phyloP scores from a whole-genome alignment of 2,329 filamentous ascomycete genomes.

The Fusarium nisikadoi region DNA sequence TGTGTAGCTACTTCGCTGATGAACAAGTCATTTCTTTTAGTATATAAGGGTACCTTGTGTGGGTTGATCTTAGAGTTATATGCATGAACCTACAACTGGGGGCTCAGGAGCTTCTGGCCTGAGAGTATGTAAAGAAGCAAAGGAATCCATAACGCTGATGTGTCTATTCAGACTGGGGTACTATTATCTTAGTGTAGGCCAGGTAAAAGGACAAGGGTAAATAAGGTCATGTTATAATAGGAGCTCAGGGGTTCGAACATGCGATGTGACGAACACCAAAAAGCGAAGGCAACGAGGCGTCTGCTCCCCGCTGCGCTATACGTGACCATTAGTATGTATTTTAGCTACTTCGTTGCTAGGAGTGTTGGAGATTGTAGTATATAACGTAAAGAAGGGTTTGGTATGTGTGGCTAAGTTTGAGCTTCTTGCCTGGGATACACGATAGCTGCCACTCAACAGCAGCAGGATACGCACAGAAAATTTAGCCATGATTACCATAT shows the following conservation, averaged over 20 bases:
- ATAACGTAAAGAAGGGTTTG: neutral
- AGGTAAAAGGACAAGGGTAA: neutral
- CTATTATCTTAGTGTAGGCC: rapidly evolving
- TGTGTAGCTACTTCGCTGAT: slow-evolving; percentile 33
- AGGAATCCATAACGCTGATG: rapidly evolving
- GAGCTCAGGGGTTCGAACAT: neutral
- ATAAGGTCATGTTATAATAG: neutral
- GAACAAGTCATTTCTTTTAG: neutral
- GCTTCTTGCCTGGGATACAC: neutral
- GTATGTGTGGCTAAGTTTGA: neutral
- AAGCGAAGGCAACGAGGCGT: neutral
- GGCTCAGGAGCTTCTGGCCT: neutral
- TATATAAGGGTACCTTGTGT: neutral
- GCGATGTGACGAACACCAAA: neutral
- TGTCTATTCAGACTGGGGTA: rapidly evolving
- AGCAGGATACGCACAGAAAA: rapidly evolving
- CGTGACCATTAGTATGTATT: neutral
- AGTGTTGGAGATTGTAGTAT: neutral
- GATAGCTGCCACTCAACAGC: neutral
- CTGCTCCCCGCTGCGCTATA: neutral
- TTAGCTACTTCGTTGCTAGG: neutral
- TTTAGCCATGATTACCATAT: rapidly evolving
- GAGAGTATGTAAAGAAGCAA: rapidly evolving
- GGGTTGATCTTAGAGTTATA: neutral
- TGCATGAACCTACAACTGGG: neutral